Conservation (phyloP, 2,329 filamentous ascomycete species). For the Cytospora piceicola region DNA sequence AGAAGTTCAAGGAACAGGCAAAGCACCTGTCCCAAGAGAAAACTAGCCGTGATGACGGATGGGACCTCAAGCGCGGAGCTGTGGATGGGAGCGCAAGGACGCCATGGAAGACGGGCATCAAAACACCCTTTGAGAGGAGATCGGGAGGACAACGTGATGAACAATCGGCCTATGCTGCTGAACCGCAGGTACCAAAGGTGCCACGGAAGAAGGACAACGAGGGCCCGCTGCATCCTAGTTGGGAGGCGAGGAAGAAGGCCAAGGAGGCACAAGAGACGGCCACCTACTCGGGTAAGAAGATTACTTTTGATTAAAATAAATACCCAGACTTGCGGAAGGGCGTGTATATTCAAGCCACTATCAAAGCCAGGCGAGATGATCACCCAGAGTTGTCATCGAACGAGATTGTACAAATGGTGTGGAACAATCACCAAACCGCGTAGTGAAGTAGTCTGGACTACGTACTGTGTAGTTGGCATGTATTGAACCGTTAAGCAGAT, state of each 20-base stretch:
- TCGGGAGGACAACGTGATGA: slow-evolving; percentile 10
- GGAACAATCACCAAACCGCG: not conserved
- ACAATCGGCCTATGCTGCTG: slow-evolving; percentile 5
- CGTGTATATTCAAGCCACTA: not conserved
- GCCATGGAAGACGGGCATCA: slow-evolving; percentile 59
- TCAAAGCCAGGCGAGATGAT: not conserved
- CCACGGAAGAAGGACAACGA: slow-evolving; percentile 31
- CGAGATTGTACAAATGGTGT: not conserved
- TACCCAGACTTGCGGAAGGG: slow-evolving; percentile 24
- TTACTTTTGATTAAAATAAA: slow-evolving; percentile 56
- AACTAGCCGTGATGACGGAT: slow-evolving; percentile 53
- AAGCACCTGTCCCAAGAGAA: slow-evolving; percentile 61
- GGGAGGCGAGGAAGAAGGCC: slow-evolving; percentile 65
- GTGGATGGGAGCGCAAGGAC: slow-evolving; percentile 51
- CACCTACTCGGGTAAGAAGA: slow-evolving; percentile 60
- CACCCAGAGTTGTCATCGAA: not conserved
- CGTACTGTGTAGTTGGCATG: not conserved
- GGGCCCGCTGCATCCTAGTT: slow-evolving; percentile 64
- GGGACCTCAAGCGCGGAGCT: slow-evolving; percentile 62
- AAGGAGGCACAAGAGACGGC: slow-evolving; percentile 60
- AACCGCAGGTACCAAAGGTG: slow-evolving; percentile 14
- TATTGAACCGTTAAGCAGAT: not conserved
- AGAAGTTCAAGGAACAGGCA: slow-evolving; percentile 74
- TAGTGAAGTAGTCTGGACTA: not conserved
- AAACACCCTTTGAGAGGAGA: slow-evolving; percentile 38